phyloP scores from a whole-genome alignment of 2,329 filamentous ascomycete species.

The Pyrenophora seminiperda region DNA sequence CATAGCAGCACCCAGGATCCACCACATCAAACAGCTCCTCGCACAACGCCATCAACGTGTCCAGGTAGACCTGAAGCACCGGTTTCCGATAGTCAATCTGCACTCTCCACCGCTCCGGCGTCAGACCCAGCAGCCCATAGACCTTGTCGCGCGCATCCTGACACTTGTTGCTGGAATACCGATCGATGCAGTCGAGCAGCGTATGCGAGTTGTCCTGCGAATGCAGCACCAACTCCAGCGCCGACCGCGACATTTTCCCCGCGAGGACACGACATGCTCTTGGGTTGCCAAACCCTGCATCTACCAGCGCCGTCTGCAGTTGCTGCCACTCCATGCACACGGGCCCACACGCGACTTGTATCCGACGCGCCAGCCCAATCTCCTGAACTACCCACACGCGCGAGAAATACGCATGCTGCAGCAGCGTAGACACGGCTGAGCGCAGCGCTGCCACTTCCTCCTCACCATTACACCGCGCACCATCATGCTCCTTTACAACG shows the following conservation, averaged over 20 bases:
- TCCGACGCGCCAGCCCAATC: accelerated
- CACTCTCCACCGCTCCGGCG: background rate
- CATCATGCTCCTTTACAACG: background rate
- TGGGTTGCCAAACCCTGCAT: too few species aligned
- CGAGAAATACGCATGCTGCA: background rate
- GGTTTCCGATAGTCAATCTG: background rate
- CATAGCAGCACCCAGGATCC: background rate
- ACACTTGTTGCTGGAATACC: background rate
- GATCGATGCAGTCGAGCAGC: accelerated
- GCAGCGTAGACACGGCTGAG: background rate
- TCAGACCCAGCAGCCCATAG: background rate
- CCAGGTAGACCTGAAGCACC: background rate
- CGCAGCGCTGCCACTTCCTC: background rate
- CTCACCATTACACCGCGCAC: too few species aligned
- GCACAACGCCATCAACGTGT: background rate
- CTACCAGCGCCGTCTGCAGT: background rate
- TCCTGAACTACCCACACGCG: background rate
- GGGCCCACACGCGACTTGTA: background rate
- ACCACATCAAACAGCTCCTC: background rate
- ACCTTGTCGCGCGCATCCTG: background rate
- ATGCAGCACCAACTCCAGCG: too few species aligned
- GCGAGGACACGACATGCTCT: too few species aligned
- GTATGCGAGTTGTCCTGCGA: background rate
- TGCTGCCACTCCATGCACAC: background rate
- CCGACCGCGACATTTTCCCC: too few species aligned